A percentile compares a stretch with the other conserved stretches of the same genome.
Conservation (phyloP, 257 asterid genomes). For the Nemophila menziesii region DNA sequence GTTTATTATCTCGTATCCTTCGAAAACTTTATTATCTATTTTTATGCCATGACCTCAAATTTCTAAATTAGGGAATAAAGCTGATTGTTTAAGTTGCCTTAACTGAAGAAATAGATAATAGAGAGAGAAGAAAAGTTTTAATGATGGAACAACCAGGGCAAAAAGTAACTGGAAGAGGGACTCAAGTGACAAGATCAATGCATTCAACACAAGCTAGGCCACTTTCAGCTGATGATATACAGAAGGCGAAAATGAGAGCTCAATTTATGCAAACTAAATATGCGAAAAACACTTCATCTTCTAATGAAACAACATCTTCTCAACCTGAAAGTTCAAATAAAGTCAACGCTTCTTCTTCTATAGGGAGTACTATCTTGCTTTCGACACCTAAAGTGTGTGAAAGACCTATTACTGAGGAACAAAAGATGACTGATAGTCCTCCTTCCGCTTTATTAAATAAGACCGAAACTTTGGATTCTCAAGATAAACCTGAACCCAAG, state of each 20-base stretch:
- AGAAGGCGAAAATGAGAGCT: slow-evolving; percentile 94
- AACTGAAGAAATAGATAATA: slow-evolving; percentile 48
- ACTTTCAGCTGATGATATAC: slow-evolving; percentile 99
- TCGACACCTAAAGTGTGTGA: slow-evolving; percentile 21
- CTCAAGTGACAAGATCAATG: slow-evolving; percentile 51
- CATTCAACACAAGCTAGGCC: slow-evolving; percentile 73
- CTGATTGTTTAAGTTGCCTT: slow-evolving; percentile 24
- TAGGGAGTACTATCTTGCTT: slow-evolving; percentile 23
- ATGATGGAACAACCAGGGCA: slow-evolving; percentile 91
- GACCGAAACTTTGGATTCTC: slow-evolving; percentile 21
- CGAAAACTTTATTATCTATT: slow-evolving; percentile 6
- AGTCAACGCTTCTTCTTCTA: slow-evolving; percentile 23
- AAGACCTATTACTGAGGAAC: slow-evolving; percentile 18
- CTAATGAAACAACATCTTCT: slow-evolving; percentile 26
- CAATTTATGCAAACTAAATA: slow-evolving; percentile 69
- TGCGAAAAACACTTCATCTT: slow-evolving; percentile 35
- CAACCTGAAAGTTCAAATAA: slow-evolving; percentile 43
- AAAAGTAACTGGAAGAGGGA: slow-evolving; percentile 43
- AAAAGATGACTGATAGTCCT: slow-evolving; percentile 21
- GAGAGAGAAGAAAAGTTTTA: slow-evolving; percentile 80
- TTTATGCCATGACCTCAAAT: not conserved
- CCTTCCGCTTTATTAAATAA: slow-evolving; percentile 18
- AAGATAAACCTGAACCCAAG: slow-evolving; percentile 9
- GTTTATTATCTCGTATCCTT: slow-evolving; percentile 80
- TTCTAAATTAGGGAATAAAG: not conserved